Conservation (phyloP, 1,284 basidiomycete species). For the Ustilago shanxiensis region DNA sequence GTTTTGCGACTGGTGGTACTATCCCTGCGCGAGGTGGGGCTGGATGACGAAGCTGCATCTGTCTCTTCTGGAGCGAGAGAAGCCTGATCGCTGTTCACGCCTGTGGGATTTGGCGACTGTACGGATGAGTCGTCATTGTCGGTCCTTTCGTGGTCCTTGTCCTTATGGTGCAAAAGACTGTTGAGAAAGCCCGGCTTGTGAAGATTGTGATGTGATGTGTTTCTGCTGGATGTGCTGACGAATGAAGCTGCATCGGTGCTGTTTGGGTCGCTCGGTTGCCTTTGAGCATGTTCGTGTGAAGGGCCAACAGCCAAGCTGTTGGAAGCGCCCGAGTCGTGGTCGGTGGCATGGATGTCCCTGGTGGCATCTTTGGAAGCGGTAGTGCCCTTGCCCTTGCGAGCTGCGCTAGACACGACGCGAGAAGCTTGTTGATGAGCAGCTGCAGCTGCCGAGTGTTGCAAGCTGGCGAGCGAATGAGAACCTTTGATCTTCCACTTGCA, state of each 20-base stretch:
- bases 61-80: slow-evolving; percentile 12
- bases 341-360: slow-evolving; percentile 28
- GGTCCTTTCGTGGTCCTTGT: slow-evolving; percentile 9
- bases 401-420: slow-evolving; percentile 14
- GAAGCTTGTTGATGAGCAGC: slow-evolving; percentile 37
- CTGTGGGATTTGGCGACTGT: not conserved
- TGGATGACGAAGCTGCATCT: slow-evolving; percentile 16
- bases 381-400: slow-evolving; percentile 17
- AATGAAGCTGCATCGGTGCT: slow-evolving; percentile 33
- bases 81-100: not conserved
- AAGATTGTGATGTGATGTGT: slow-evolving; percentile 3
- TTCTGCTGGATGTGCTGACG: slow-evolving; percentile 19
- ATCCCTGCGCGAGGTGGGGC: slow-evolving; percentile 22
- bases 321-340: slow-evolving; percentile 30
- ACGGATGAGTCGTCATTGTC: slow-evolving; percentile 9
- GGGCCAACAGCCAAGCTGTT: slow-evolving; percentile 12
- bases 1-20: slow-evolving; percentile 47
- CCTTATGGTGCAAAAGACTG: slow-evolving; percentile 24
- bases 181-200: slow-evolving; percentile 25
- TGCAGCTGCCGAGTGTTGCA: slow-evolving; percentile 47
- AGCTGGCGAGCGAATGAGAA: slow-evolving; percentile 68
- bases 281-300: slow-evolving; percentile 16
- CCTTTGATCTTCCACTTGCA: slow-evolving; percentile 82
- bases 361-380: slow-evolving; percentile 18
- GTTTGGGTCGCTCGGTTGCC: slow-evolving; percentile 7